A percentile compares a stretch with the other conserved stretches of the same genome.
phyloP scores from a whole-genome alignment of 2,329 filamentous ascomycete genomes.

The Sporothrix globosa region DNA sequence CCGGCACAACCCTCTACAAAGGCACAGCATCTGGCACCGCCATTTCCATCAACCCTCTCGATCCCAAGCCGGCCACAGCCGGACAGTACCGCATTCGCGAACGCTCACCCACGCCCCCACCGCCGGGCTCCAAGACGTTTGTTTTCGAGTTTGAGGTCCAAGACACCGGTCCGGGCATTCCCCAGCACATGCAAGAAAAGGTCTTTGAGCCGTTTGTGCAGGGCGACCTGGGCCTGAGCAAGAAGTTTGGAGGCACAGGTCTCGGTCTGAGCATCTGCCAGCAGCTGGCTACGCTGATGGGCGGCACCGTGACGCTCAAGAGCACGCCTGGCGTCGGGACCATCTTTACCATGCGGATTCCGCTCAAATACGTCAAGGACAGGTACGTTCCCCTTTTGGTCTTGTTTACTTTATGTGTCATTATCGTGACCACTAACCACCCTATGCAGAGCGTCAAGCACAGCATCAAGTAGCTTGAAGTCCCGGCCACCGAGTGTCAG shows the following conservation, averaged over 20 bases:
- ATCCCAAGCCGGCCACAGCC: slow-evolving; percentile 52
- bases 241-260: slow-evolving; percentile 87
- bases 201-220: slow-evolving; percentile 96
- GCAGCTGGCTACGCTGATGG: slow-evolving; percentile 82
- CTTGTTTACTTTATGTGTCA: too few species aligned
- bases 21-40: slow-evolving; percentile 53
- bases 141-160: slow-evolving; percentile 86
- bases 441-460: slow-evolving; percentile 52
- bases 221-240: slow-evolving; percentile 85
- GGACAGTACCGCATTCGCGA: slow-evolving; percentile 56
- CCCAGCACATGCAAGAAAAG: slow-evolving; percentile 72
- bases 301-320: slow-evolving; percentile 70
- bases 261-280: slow-evolving; percentile 87
- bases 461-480: slow-evolving; percentile 57
- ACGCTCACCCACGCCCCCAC: slow-evolving; percentile 62
- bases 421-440: background rate
- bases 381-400: background rate
- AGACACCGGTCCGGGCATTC: slow-evolving; percentile 86
- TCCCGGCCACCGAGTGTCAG: slow-evolving; percentile 55
- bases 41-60: slow-evolving; percentile 65
- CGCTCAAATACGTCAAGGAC: slow-evolving; percentile 74
- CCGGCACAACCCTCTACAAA: slow-evolving; percentile 37
- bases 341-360: slow-evolving; percentile 80
- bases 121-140: slow-evolving; percentile 65
- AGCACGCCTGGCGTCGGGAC: slow-evolving; percentile 76